These are phyloP conservation scores for Echria macrotheca DNA, from an alignment of 495 filamentous ascomycete species.

Conservation along the genomic window DNA sequence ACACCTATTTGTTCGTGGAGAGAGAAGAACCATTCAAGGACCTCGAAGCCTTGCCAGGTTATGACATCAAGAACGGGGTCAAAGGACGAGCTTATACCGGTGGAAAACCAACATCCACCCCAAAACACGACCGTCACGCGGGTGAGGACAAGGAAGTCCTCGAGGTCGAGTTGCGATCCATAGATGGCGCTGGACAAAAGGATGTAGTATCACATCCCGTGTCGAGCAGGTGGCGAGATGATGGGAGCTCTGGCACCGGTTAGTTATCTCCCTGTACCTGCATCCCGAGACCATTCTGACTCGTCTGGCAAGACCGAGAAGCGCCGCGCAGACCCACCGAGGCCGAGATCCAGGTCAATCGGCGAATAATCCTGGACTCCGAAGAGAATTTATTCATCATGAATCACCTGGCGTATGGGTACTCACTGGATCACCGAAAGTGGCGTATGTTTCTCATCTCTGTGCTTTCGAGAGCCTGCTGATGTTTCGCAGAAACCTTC, in stretches of 20 bases:
- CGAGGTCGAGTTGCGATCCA: too few relatives aligned
- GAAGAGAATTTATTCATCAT: conserved; percentile 8
- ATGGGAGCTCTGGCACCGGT: not conserved
- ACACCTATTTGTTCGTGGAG: conserved; percentile 2
- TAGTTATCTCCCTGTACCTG: not conserved
- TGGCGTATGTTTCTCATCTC: conserved; percentile 1
- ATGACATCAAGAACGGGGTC: not conserved
- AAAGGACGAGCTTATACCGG: not conserved
- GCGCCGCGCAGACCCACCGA: not conserved
- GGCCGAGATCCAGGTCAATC: conserved; percentile 1
- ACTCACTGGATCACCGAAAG: not conserved
- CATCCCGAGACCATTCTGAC: too few relatives aligned
- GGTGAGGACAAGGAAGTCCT: too few relatives aligned
- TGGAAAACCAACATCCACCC: too few relatives aligned
- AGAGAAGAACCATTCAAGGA: not conserved
- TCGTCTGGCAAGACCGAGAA: not conserved
- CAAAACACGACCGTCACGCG: too few relatives aligned
- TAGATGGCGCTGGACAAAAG: too few relatives aligned
- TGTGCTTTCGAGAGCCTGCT: not conserved
- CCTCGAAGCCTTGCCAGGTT: not conserved
- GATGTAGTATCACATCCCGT: too few relatives aligned
- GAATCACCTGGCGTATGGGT: not conserved
- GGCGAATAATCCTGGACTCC: conserved; percentile 3
- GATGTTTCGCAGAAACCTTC: not conserved
- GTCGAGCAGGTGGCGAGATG: not conserved